A percentile compares a stretch with the other conserved stretches of the same genome.
phyloP scores from a whole-genome alignment of 768 basidiomycete genomes.

The Termitomyces sp. region DNA sequence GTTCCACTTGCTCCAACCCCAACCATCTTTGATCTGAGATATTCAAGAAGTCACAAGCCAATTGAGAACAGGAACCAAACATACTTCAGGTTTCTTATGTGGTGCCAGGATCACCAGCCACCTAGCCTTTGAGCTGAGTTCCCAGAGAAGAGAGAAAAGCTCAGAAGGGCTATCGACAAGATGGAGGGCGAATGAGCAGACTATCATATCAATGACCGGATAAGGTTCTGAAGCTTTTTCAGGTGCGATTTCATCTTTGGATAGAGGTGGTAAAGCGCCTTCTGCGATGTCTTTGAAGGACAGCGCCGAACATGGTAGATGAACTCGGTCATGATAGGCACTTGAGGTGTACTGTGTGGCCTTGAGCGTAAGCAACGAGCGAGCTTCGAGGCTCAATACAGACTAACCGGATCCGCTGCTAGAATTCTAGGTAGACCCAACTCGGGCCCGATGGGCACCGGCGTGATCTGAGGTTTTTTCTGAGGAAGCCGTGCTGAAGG shows the following conservation, averaged over 20 bases:
- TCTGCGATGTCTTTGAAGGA: constrained; percentile 62
- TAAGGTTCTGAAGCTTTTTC: background rate
- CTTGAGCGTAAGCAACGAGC: constrained; percentile 1
- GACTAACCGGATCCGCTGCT: constrained; percentile 50
- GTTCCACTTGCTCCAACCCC: constrained; percentile 67
- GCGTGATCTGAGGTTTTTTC: constrained; percentile 19
- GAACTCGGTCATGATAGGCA: constrained; percentile 54
- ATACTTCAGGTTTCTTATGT: constrained; percentile 73
- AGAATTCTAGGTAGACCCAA: constrained; percentile 28
- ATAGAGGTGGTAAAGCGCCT: constrained; percentile 40
- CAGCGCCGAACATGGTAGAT: constrained; percentile 47
- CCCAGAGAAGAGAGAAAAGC: constrained; percentile 60
- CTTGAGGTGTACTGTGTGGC: constrained; percentile 53
- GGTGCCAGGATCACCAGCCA: constrained; percentile 72
- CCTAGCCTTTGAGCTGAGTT: constrained; percentile 51
- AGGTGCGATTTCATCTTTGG: constrained; percentile 10
- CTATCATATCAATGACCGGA: constrained; percentile 47
- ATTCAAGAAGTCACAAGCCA: background rate
- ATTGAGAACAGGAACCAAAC: background rate
- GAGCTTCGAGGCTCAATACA: background rate
- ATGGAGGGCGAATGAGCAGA: constrained; percentile 75
- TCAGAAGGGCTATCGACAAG: constrained; percentile 57
- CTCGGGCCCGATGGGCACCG: constrained; percentile 28
- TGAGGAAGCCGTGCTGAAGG: constrained; percentile 8
- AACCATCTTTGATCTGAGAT: constrained; percentile 54